Evolutionary conservation across 2,329 filamentous ascomycete species (phyloP).

Genomic region (Berkeleyomyces rouxiae): DNA sequence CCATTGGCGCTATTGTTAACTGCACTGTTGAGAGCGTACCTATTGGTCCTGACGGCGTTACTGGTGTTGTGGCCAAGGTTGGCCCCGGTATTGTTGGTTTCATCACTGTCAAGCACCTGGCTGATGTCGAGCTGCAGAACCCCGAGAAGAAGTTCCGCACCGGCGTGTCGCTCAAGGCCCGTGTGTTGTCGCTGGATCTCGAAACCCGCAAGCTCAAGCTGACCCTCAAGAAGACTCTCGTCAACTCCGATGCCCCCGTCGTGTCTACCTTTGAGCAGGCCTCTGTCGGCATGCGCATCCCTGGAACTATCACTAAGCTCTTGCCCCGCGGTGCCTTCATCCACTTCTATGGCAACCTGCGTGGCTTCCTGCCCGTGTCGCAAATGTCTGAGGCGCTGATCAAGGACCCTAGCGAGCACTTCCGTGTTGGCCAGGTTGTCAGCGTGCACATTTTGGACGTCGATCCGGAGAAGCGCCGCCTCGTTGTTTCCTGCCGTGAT

Average conservation of each 20-base stretch:
- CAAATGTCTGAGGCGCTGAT: conserved; percentile 99
- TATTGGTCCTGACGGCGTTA: conserved; percentile 59
- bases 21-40: conserved; percentile 75
- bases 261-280: conserved; percentile 66
- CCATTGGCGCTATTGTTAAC: conserved; percentile 62
- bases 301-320: conserved; percentile 75
- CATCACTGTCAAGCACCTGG: conserved; percentile 73
- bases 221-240: conserved; percentile 83
- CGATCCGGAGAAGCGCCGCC: conserved; percentile 49
- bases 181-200: conserved; percentile 66
- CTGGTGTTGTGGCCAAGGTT: conserved; percentile 66
- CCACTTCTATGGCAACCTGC: conserved; percentile 74
- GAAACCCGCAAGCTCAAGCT: conserved; percentile 65
- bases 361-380: conserved; percentile 76
- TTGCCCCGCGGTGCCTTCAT: conserved; percentile 66
- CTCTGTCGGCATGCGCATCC: conserved; percentile 56
- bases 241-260: conserved; percentile 72
- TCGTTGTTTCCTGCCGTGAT: conserved; percentile 88
- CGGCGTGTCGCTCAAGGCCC: conserved; percentile 66
- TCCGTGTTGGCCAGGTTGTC: conserved; percentile 77
- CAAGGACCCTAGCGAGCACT: conserved; percentile 74
- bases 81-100: conserved; percentile 80
- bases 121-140: conserved; percentile 74
- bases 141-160: conserved; percentile 94
- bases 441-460: conserved; percentile 77